Percentiles rank a stretch among this genome's conserved stretches.
Conservation (phyloP, 1,284 basidiomycete species). For the Pterulicium gracile region DNA sequence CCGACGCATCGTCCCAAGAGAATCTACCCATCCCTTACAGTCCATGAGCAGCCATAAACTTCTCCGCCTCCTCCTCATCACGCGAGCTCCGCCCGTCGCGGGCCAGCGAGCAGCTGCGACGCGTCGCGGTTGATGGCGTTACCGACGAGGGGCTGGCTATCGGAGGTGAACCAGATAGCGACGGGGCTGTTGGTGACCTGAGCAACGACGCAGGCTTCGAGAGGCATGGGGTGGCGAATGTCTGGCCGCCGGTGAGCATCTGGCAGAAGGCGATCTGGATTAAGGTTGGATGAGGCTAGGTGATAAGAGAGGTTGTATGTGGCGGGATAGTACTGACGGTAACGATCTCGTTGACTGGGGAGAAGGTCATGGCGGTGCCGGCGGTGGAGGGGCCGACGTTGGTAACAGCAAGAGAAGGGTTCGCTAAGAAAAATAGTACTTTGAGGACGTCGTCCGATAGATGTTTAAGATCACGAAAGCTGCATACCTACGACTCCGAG, state of each 20-base stretch:
- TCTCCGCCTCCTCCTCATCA: constrained; percentile 28
- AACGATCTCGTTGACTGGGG: constrained; percentile 43
- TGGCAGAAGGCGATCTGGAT: constrained; percentile 58
- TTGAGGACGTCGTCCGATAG: neutral
- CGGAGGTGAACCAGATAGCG: constrained; percentile 58
- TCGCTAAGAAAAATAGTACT: too few relatives aligned
- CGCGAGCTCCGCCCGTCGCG: constrained; percentile 58
- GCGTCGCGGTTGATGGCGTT: constrained; percentile 52
- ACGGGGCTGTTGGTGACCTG: constrained; percentile 58
- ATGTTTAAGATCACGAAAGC: too few relatives aligned
- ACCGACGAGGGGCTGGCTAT: constrained; percentile 51
- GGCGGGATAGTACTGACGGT: constrained; percentile 32
- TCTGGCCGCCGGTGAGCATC: constrained; percentile 60
- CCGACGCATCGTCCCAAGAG: neutral
- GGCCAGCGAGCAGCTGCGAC: constrained; percentile 59
- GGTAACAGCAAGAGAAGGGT: constrained; percentile 50
- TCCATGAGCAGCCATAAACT: neutral
- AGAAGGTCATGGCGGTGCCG: constrained; percentile 56
- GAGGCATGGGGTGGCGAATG: constrained; percentile 47
- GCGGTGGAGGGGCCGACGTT: constrained; percentile 37
- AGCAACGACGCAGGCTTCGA: constrained; percentile 53
- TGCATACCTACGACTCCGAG: constrained; percentile 46
- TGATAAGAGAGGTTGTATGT: too few relatives aligned
- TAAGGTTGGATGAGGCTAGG: too few relatives aligned
- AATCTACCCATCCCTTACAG: neutral